Evolutionary conservation across 2,329 filamentous ascomycete genomes (phyloP).

Genomic region (Sporothrix euskadiensis): DNA sequence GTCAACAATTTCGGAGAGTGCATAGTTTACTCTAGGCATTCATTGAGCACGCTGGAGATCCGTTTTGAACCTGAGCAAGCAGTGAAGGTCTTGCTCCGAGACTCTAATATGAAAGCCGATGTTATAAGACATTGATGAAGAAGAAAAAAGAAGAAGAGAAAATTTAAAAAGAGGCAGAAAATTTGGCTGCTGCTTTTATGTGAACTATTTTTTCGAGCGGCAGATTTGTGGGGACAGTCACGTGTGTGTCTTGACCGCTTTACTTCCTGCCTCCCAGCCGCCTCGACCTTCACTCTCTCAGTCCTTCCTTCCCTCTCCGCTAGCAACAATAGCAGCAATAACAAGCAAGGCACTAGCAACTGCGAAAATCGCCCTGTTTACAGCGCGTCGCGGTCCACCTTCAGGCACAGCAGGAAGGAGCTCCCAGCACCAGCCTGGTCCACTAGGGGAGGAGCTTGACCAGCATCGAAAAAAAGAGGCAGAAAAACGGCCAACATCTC

Average conservation of each 20-base stretch:
- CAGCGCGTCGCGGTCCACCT: conserved; percentile 22
- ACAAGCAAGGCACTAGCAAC: background rate
- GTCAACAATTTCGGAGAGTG: conserved; percentile 73
- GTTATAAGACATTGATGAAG: conserved; percentile 66
- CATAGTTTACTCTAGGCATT: conserved; percentile 79
- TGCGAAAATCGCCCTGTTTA: background rate
- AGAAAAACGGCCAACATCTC: conserved; percentile 8
- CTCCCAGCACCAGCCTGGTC: conserved; percentile 3
- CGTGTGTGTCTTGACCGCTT: conserved; percentile 24
- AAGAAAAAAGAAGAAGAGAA: conserved; percentile 48
- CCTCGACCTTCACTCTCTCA: too few relatives aligned
- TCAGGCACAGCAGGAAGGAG: conserved; percentile 12
- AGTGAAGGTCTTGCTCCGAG: conserved; percentile 91
- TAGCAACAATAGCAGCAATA: background rate
- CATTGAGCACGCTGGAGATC: conserved; percentile 95
- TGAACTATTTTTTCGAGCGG: conserved; percentile 1
- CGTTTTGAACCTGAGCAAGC: conserved; percentile 82
- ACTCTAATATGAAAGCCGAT: conserved; percentile 97
- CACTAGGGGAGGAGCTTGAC: conserved; percentile 14
- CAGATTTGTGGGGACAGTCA: conserved; percentile 5
- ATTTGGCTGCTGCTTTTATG: conserved; percentile 27
- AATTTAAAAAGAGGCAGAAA: conserved; percentile 35
- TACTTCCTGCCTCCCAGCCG: background rate
- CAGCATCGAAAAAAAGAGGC: conserved; percentile 15
- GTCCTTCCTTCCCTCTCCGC: background rate